Base-by-base conservation (phyloP, 768 basidiomycete genomes). In the Termitomyces sp. region DNA sequence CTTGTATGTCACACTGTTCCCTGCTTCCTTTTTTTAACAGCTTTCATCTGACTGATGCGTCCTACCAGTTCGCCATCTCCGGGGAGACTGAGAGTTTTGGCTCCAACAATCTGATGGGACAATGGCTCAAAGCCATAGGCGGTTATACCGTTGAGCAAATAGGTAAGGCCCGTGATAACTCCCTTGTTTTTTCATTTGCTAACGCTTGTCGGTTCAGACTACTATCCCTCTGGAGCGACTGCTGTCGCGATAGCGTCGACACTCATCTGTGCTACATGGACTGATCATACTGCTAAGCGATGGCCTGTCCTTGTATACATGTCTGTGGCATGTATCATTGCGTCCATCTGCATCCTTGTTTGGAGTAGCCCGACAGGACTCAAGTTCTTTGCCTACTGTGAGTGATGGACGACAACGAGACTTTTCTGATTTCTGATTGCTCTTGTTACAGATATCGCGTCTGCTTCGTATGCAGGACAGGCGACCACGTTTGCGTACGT, bases 331-430 rank as follows among this genome's bases (percentile, higher is more conserved):
- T 79, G 77, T 56, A 82, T 83, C 41, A 67, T 77, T 35, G 76
- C 84, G 12, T 73, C 80, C 16, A 77, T 83, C 47, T 82, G 80
- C 64, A 77, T 90, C 49, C 73, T 90, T 31, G 77, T 84, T 3
- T 85, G 84, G 83, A 74, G 72, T 52, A 81, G 76, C 54, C 82
- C 87, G 4, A 81, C 71, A 0, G 80, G 76, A 1, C 78, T 85
- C n/a, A 86, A 86, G 60, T 89, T 86, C 68, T 88, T 90, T 61
- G 90, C 87, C 4, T 91, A 87, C 65, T 89, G 86, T 82, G 57
- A 58, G 78, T 75, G 9, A 10, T 59, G 27, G 29, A n/a, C 12
- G 19, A 6, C 54, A 49, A 19, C 12, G 7, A 31, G 35, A 11
- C 9, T 38, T 9, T 50, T 40, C 25, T 25, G 27, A 53, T 56